These are phyloP conservation scores for Blastomyces emzantsi DNA, from an alignment of 2,329 filamentous ascomycete genomes.

Conservation along the genomic window DNA sequence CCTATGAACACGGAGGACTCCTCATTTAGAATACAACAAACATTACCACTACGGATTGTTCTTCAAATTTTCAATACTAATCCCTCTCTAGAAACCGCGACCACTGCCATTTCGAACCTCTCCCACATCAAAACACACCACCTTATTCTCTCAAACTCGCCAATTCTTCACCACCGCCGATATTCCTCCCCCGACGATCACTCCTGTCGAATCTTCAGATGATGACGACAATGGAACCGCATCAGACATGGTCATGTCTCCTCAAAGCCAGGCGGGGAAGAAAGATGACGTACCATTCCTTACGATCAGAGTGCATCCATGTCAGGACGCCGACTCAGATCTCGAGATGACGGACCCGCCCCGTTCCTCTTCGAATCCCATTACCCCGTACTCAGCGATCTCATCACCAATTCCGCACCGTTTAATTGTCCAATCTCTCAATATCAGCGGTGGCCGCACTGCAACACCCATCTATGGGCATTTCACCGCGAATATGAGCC, in stretches of 20 bases:
- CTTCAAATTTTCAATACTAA: conserved; percentile 12
- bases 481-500: conserved; percentile 21
- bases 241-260: not conserved
- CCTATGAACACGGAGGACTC: not conserved
- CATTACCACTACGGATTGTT: not conserved
- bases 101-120: conserved; percentile 26
- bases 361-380: conserved; percentile 16
- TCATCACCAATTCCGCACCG: conserved; percentile 25
- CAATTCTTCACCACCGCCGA: conserved; percentile 10
- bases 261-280: conserved; percentile 1
- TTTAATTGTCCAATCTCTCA: conserved; percentile 25
- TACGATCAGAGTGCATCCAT: conserved; percentile 10
- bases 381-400: conserved; percentile 21
- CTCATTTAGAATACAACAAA: not conserved
- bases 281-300: conserved; percentile 8
- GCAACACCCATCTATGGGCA: conserved; percentile 26
- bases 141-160: conserved; percentile 16
- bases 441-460: conserved; percentile 24
- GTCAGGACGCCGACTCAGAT: conserved; percentile 21
- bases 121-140: conserved; percentile 18
- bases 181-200: conserved; percentile 20
- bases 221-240: conserved; percentile 21
- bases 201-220: conserved; percentile 30
- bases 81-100: conserved; percentile 24
- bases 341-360: conserved; percentile 24